Evolutionary conservation across 257 asterid genomes (phyloP), one percentile per base, ranked within the genome.

Genomic region (Cinchona pubescens): DNA sequence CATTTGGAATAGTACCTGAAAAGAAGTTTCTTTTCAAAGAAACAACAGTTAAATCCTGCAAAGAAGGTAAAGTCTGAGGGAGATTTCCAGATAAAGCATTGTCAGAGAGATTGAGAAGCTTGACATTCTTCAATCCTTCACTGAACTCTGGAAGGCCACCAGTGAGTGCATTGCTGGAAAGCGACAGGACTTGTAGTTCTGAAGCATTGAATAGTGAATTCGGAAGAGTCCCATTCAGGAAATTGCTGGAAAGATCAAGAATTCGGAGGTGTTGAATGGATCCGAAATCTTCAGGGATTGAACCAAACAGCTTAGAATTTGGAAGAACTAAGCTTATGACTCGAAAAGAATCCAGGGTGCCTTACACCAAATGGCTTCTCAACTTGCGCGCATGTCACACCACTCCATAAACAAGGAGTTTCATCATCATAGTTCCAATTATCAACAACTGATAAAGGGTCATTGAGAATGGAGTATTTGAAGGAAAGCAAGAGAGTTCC

Each of bases 401-500:
- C 98, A 15, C 69, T 80, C 99, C 99, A 94, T 14, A 76, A 25
- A 82, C 99, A 94, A 1, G 99, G 97, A 16, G 81, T 87, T 45
- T 60, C 87, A 65, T 91, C 98, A 56, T 76, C 86, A 76, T 94
- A 94, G 65, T 90, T 78, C 99, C 99, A 94, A 69, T 84, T 87
- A 5, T 85, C 97, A 71, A 92, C 95, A 81, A 87, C 92, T 13
- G 90, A 92, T 49, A 89, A 82, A 74, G 98, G 97, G 85, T 94
- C 99, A 72, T 81, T 83, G 4, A 89, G 78, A 62, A 88, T 6
- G 51, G 97, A 88, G 92, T 94, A 92, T 69, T 90, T 94, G 89
- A 94, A 85, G 5, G 99, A 86, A 78, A 94, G 95, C 75, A 94
- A 86, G 11, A 90, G 89, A 34, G 87, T 81, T 34, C 97, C 99